Percentiles rank a stretch among this genome's conserved stretches.
Evolutionary conservation across 495 filamentous ascomycete species (phyloP).

Genomic region (Evansstolkia leycettana): DNA sequence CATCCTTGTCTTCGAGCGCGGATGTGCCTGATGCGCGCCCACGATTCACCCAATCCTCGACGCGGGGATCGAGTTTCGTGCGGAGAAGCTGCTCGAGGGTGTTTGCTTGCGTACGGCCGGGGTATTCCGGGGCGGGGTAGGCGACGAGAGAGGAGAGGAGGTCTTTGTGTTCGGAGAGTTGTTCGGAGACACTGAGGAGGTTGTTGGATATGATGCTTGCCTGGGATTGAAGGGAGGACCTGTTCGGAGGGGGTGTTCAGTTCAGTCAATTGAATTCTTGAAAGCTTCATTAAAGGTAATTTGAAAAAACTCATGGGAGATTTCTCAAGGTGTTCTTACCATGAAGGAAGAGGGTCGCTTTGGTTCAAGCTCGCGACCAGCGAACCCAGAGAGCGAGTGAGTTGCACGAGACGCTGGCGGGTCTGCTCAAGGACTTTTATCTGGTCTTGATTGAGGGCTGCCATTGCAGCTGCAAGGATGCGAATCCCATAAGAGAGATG

Average conservation of each 20-base stretch:
- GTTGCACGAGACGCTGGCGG: slow-evolving; percentile 56
- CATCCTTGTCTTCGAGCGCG: slow-evolving; percentile 19
- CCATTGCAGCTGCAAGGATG: slow-evolving; percentile 19
- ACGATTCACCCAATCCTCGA: slow-evolving; percentile 59
- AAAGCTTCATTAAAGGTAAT: too few relatives aligned
- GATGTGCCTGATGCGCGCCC: slow-evolving; percentile 31
- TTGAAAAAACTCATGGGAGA: too few relatives aligned
- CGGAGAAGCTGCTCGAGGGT: slow-evolving; percentile 54
- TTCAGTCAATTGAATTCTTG: neutral
- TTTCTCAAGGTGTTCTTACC: slow-evolving; percentile 29
- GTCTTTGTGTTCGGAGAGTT: slow-evolving; percentile 43
- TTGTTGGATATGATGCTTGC: slow-evolving; percentile 52
- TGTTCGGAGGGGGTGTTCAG: slow-evolving; percentile 11
- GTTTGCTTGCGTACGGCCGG: slow-evolving; percentile 53
- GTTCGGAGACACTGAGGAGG: slow-evolving; percentile 45
- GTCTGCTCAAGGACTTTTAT: slow-evolving; percentile 63
- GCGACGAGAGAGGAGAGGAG: slow-evolving; percentile 50
- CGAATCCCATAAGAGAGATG: too few relatives aligned
- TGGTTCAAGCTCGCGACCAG: slow-evolving; percentile 41
- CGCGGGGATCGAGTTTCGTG: slow-evolving; percentile 67
- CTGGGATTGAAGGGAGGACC: slow-evolving; percentile 57
- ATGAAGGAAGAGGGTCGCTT: slow-evolving; percentile 46
- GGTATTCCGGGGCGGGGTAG: slow-evolving; percentile 67
- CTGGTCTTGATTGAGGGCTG: slow-evolving; percentile 39
- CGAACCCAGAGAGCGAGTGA: slow-evolving; percentile 54